A percentile compares a stretch with the other conserved stretches of the same genome.
Evolutionary conservation across 768 basidiomycete species (phyloP).

Genomic region (Russula earlei): DNA sequence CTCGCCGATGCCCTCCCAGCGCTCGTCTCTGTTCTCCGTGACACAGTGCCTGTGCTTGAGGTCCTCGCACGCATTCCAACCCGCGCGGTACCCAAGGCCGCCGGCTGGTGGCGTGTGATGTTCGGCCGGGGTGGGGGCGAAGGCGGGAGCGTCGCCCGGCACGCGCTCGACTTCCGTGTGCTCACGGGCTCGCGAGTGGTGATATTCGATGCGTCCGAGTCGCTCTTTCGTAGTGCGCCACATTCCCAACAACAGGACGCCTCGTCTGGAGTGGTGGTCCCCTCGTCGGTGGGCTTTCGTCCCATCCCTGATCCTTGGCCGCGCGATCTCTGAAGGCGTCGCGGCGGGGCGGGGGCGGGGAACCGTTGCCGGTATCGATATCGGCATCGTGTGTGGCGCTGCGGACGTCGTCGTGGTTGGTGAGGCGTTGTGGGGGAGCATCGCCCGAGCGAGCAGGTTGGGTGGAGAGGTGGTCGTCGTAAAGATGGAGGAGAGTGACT

Average conservation of each 20-base stretch:
- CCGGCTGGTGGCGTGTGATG: constrained; percentile 73
- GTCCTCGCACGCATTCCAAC: constrained; percentile 52
- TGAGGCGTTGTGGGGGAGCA: constrained; percentile 18
- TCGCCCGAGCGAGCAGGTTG: background rate
- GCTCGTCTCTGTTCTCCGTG: constrained; percentile 58
- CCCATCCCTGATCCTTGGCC: constrained; percentile 18
- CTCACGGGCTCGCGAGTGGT: constrained; percentile 56
- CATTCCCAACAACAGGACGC: constrained; percentile 17
- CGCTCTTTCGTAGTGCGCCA: constrained; percentile 33
- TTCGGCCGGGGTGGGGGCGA: constrained; percentile 22
- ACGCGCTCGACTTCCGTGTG: constrained; percentile 74
- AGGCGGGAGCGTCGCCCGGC: constrained; percentile 30
- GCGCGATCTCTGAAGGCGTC: constrained; percentile 9
- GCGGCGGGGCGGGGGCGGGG: constrained; percentile 14
- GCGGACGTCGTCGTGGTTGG: constrained; percentile 17
- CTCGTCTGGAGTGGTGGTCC: background rate
- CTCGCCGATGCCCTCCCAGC: constrained; percentile 56
- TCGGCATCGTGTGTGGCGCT: constrained; percentile 19
- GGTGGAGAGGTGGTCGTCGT: constrained; percentile 5
- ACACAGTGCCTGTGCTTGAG: constrained; percentile 68
- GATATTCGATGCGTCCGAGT: constrained; percentile 66
- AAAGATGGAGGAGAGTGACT: constrained; percentile 14
- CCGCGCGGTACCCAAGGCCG: constrained; percentile 50
- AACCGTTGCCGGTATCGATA: constrained; percentile 15
- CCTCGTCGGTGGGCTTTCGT: constrained; percentile 10